These are phyloP conservation scores for Tylopilus felleus DNA, from an alignment of 768 basidiomycete genomes.

Conservation along the genomic window DNA sequence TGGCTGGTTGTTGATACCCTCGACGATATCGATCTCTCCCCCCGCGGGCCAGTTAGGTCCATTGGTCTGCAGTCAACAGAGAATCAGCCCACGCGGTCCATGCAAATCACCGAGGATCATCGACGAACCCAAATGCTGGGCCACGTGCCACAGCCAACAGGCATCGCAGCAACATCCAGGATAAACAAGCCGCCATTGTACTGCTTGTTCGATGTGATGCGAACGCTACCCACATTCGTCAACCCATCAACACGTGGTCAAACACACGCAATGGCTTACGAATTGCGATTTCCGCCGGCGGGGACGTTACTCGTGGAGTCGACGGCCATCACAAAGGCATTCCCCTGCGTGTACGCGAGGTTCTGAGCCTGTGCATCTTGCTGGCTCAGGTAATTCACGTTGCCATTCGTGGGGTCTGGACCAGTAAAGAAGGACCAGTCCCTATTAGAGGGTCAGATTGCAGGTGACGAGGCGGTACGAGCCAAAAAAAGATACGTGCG, in stretches of 20 bases:
- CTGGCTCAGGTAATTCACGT: conserved; percentile 55
- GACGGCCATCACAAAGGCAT: conserved; percentile 56
- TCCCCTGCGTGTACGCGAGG: conserved; percentile 60
- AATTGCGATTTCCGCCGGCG: conserved; percentile 50
- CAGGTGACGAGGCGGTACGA: not conserved
- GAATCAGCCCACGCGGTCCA: not conserved
- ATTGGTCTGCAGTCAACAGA: conserved; percentile 29
- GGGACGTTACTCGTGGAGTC: conserved; percentile 50
- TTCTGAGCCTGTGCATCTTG: conserved; percentile 45
- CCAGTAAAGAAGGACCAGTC: conserved; percentile 60
- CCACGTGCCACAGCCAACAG: conserved; percentile 61
- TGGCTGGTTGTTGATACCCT: conserved; percentile 59
- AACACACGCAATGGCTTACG: conserved; percentile 31
- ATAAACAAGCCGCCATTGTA: conserved; percentile 69
- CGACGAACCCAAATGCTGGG: conserved; percentile 52
- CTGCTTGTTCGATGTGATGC: conserved; percentile 57
- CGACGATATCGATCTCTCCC: conserved; percentile 73
- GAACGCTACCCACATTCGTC: conserved; percentile 43
- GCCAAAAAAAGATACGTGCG: conserved; percentile 35
- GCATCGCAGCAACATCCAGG: conserved; percentile 66
- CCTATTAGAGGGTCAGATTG: conserved; percentile 23
- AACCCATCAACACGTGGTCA: not conserved
- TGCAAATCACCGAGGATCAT: not conserved
- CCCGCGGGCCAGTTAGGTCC: conserved; percentile 51
- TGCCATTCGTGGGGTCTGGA: conserved; percentile 67